A percentile compares a stretch with the other conserved stretches of the same genome.
Conservation (phyloP, 1,139 yeast genomes). For the Kluyveromyces sp. region DNA sequence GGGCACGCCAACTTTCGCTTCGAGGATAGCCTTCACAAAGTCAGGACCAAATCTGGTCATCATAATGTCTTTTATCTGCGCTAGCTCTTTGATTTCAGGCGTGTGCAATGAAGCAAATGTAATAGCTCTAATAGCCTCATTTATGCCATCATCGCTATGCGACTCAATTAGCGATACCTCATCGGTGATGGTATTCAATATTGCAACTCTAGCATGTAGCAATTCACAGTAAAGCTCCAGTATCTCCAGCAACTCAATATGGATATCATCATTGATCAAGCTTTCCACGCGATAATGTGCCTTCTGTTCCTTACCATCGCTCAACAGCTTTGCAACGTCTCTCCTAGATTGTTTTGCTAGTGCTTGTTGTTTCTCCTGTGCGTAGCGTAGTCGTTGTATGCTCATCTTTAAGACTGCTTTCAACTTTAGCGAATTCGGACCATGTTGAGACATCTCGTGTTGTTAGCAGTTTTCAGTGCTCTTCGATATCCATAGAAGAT, state of each 20-base stretch:
- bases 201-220: conserved; percentile 63
- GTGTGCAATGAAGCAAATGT: conserved; percentile 61
- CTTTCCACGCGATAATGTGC: conserved; percentile 83
- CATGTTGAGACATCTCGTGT: conserved; percentile 7
- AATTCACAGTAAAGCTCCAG: conserved; percentile 81
- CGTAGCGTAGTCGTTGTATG: conserved; percentile 66
- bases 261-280: conserved; percentile 76
- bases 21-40: conserved; percentile 56
- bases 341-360: conserved; percentile 76
- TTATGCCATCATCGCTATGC: conserved; percentile 30
- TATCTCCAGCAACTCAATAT: conserved; percentile 72
- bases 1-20: conserved; percentile 53
- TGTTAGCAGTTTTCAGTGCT: background rate
- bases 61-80: conserved; percentile 54
- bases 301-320: conserved; percentile 69
- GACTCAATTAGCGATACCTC: conserved; percentile 24
- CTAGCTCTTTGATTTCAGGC: conserved; percentile 68
- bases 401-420: conserved; percentile 76
- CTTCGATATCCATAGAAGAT: no score
- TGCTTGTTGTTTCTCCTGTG: conserved; percentile 79
- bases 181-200: conserved; percentile 36
- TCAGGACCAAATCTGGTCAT: conserved; percentile 57
- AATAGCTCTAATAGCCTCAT: conserved; percentile 69
- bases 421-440: conserved; percentile 36
- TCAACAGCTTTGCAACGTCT: conserved; percentile 60